phyloP scores from a whole-genome alignment of 2,329 filamentous ascomycete species.

The Aspergillus hortae region DNA sequence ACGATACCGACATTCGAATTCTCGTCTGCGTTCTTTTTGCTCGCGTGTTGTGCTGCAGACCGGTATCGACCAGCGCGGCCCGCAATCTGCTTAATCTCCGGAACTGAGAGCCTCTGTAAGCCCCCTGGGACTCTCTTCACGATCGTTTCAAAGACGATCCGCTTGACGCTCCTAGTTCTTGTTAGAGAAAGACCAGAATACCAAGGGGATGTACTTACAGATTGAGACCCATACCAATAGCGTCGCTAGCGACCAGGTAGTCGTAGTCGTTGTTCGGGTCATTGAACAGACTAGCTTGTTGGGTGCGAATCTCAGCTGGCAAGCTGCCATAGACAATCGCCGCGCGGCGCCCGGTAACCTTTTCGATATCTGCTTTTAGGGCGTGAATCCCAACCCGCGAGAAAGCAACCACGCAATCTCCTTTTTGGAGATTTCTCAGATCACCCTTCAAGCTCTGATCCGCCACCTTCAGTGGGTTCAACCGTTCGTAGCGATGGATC shows the following conservation, averaged over 20 bases:
- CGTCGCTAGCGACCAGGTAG: conserved; percentile 87
- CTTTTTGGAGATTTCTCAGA: conserved; percentile 70
- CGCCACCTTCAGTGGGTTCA: conserved; percentile 73
- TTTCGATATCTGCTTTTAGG: conserved; percentile 74
- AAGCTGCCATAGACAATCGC: conserved; percentile 91
- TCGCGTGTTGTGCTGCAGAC: conserved; percentile 58
- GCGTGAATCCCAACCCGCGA: conserved; percentile 77
- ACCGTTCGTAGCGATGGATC: conserved; percentile 76
- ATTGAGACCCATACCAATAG: conserved; percentile 96
- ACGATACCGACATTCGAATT: conserved; percentile 62
- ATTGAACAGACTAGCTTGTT: conserved; percentile 91
- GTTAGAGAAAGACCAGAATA: neutral
- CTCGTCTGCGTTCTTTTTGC: conserved; percentile 14
- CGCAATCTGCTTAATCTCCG: conserved; percentile 91
- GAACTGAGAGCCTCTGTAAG: conserved; percentile 59
- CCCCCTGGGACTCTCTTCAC: conserved; percentile 66
- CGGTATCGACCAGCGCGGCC: conserved; percentile 86
- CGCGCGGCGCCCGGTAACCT: conserved; percentile 70
- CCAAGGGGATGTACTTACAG: conserved; percentile 52
- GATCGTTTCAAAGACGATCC: conserved; percentile 79
- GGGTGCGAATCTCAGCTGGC: conserved; percentile 86
- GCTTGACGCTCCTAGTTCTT: conserved; percentile 64
- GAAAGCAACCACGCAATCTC: conserved; percentile 87
- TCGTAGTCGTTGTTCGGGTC: conserved; percentile 95
- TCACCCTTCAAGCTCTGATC: conserved; percentile 59